Percentiles rank a stretch among this genome's conserved stretches.
These are phyloP conservation scores for Hypoxylon sp. DNA, from an alignment of 2,329 filamentous ascomycete genomes.

Conservation along the genomic window DNA sequence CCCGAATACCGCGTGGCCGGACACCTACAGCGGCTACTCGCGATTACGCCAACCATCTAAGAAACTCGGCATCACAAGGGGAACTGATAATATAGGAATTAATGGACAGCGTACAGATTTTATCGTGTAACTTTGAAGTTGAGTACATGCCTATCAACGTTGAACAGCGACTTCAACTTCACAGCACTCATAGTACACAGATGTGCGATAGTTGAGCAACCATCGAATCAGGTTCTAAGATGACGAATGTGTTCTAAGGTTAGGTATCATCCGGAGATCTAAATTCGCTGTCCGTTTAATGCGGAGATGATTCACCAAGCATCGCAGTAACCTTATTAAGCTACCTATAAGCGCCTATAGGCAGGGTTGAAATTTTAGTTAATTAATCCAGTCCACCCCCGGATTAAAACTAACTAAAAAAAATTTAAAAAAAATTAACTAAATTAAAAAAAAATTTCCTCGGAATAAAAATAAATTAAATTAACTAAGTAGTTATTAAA, in stretches of 20 bases:
- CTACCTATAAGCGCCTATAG: too few relatives aligned
- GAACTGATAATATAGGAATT: background rate
- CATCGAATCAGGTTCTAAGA: constrained; percentile 7
- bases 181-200: background rate
- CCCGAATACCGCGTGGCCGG: constrained; percentile 11
- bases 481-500: too few relatives aligned
- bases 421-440: too few relatives aligned
- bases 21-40: background rate
- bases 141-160: background rate
- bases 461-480: too few relatives aligned
- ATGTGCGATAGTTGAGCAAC: background rate
- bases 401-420: too few relatives aligned
- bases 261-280: constrained; percentile 13
- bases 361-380: too few relatives aligned
- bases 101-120: background rate
- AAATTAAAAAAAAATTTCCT: too few relatives aligned
- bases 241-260: constrained; percentile 15
- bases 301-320: constrained; percentile 22
- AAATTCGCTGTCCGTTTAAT: constrained; percentile 25
- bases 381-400: too few relatives aligned
- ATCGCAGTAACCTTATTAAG: constrained; percentile 6
- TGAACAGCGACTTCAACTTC: background rate
- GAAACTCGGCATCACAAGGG: constrained; percentile 1
- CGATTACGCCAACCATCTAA: constrained; percentile 1
- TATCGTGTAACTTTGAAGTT: background rate